Conservation (phyloP, 768 basidiomycete genomes). For the Panaeolus cyanescens region DNA sequence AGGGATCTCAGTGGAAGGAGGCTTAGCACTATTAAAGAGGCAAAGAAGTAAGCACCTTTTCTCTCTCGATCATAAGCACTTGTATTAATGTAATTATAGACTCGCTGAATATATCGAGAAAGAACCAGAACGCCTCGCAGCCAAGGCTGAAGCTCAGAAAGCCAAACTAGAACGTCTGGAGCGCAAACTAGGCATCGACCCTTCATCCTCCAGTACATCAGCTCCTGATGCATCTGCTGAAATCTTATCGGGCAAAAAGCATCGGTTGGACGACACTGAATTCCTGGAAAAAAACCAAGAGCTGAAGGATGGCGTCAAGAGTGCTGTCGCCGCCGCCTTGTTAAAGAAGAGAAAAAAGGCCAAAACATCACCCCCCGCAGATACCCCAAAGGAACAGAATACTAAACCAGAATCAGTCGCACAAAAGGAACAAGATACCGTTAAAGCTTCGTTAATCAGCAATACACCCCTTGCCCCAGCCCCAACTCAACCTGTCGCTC, state of each 20-base stretch:
- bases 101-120: conserved; percentile 84
- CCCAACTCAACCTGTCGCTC: conserved; percentile 13
- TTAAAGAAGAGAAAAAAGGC: conserved; percentile 24
- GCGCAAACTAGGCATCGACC: conserved; percentile 75
- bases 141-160: conserved; percentile 73
- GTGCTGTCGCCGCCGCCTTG: conserved; percentile 73
- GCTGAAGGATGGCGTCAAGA: conserved; percentile 89
- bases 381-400: conserved; percentile 14
- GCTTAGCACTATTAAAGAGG: conserved; percentile 94
- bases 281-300: conserved; percentile 91
- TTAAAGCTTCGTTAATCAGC: conserved; percentile 10
- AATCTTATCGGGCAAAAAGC: conserved; percentile 72
- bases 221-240: conserved; percentile 38
- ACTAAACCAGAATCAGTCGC: conserved; percentile 9
- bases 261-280: conserved; percentile 89
- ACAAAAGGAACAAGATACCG: neutral
- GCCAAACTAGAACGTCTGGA: conserved; percentile 86
- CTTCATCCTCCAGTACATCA: conserved; percentile 32
- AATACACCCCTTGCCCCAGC: conserved; percentile 9
- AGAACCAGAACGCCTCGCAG: conserved; percentile 80
- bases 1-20: conserved; percentile 89
- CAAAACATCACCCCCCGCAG: conserved; percentile 30
- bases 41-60: conserved; percentile 72
- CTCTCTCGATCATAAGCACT: neutral
- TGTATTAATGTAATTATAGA: conserved; percentile 36